Evolutionary conservation across 2,329 filamentous ascomycete species (phyloP).

Genomic region (Aspergillus sp.): DNA sequence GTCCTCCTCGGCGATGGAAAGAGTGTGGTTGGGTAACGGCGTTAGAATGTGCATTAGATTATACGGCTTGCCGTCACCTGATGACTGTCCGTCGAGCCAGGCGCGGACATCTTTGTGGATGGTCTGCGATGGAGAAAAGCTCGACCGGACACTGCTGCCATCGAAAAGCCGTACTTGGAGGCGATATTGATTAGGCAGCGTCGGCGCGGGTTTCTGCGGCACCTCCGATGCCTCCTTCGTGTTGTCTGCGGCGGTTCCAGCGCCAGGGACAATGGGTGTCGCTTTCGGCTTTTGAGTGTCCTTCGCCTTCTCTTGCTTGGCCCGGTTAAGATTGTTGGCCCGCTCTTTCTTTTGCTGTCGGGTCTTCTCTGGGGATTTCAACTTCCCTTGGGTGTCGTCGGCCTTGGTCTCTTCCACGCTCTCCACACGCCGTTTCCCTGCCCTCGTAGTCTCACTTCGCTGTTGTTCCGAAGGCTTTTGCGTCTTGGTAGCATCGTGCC

Average conservation of each 20-base stretch:
- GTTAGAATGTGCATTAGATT: constrained; percentile 76
- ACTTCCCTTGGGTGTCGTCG: constrained; percentile 31
- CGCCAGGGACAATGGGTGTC: constrained; percentile 7
- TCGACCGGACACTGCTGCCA: constrained; percentile 65
- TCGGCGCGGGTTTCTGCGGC: constrained; percentile 8
- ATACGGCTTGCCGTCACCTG: constrained; percentile 56
- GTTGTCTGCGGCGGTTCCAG: constrained; percentile 3
- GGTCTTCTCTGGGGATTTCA: constrained; percentile 40
- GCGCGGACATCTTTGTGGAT: constrained; percentile 58
- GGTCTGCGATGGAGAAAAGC: constrained; percentile 56
- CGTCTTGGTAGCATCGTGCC: neutral
- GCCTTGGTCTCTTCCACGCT: neutral
- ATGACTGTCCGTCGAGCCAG: constrained; percentile 63
- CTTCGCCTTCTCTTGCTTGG: constrained; percentile 34
- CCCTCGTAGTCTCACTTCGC: constrained; percentile 18
- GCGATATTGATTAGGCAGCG: constrained; percentile 39
- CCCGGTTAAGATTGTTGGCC: neutral
- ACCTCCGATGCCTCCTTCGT: constrained; percentile 4
- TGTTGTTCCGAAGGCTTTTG: constrained; percentile 5
- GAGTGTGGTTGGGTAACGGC: constrained; percentile 63
- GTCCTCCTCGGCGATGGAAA: constrained; percentile 67
- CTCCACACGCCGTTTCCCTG: constrained; percentile 8
- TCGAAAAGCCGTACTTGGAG: constrained; percentile 78
- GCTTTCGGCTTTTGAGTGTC: constrained; percentile 51
- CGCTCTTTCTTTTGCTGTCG: neutral